Evolutionary conservation across 768 basidiomycete genomes (phyloP).

Genomic region (Xerocomellus amylosporus): DNA sequence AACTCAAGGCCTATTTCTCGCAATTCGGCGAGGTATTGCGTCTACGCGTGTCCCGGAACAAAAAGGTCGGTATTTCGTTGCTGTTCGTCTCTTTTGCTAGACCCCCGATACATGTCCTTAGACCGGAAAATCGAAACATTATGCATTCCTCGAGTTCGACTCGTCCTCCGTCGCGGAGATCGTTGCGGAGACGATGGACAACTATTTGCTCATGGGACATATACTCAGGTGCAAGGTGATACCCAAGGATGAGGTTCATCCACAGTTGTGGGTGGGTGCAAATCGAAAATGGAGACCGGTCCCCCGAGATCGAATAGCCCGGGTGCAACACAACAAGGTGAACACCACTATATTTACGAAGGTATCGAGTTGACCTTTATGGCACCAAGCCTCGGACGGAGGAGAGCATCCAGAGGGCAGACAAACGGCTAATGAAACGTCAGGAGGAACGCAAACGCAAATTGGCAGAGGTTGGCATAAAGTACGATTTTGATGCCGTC

Average conservation of each 20-base stretch:
- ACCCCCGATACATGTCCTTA: conserved; percentile 33
- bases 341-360: background rate
- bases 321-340: conserved; percentile 83
- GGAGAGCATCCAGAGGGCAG: conserved; percentile 61
- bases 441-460: conserved; percentile 77
- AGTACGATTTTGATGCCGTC: conserved; percentile 79
- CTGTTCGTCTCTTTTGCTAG: too few species aligned
- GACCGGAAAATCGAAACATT: conserved; percentile 97
- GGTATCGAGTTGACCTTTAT: conserved; percentile 3
- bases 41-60: conserved; percentile 87
- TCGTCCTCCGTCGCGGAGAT: conserved; percentile 89
- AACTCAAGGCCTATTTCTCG: conserved; percentile 87
- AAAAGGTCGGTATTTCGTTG: conserved; percentile 56
- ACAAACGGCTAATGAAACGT: conserved; percentile 68
- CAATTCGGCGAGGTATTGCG: conserved; percentile 93
- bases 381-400: conserved; percentile 63
- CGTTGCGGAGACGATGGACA: conserved; percentile 98
- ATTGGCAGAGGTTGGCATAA: conserved; percentile 76
- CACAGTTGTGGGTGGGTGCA: conserved; percentile 95
- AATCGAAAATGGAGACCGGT: conserved; percentile 86
- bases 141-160: conserved; percentile 93
- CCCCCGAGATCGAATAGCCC: conserved; percentile 67
- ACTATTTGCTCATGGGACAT: conserved; percentile 93
- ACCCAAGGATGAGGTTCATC: conserved; percentile 87
- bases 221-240: conserved; percentile 89